phyloP scores from a whole-genome alignment of 108 stramenopile genomes.

The Cylindrotheca fusiformis region DNA sequence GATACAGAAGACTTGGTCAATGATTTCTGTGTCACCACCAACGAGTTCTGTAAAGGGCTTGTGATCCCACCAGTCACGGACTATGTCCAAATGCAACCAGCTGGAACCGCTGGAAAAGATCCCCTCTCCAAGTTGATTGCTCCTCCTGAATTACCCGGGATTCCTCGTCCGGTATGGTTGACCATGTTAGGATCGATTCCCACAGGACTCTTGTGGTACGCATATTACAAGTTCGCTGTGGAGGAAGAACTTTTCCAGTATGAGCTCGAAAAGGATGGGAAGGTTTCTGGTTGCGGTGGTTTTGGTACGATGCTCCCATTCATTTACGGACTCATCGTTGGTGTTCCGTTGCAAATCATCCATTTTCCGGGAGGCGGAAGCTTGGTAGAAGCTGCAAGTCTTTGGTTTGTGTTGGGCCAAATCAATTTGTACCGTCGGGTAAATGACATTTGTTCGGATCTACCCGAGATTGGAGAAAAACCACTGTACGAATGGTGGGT shows the following conservation, averaged over 20 bases:
- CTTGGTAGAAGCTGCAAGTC: constrained; percentile 32
- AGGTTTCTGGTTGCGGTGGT: constrained; percentile 62
- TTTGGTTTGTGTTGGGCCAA: constrained; percentile 60
- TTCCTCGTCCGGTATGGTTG: constrained; percentile 66
- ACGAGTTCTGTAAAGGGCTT: constrained; percentile 55
- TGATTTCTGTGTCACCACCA: constrained; percentile 58
- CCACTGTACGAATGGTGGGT: constrained; percentile 73
- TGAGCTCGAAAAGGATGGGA: constrained; percentile 40
- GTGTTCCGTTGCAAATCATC: constrained; percentile 45
- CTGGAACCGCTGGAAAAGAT: constrained; percentile 33
- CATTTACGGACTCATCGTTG: constrained; percentile 53
- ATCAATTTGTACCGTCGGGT: constrained; percentile 67
- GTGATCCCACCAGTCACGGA: constrained; percentile 49
- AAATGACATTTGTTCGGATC: constrained; percentile 63
- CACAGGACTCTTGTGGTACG: constrained; percentile 67
- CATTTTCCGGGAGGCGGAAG: constrained; percentile 42
- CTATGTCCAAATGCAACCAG: constrained; percentile 49
- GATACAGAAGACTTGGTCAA: constrained; percentile 28
- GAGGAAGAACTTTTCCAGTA: constrained; percentile 71
- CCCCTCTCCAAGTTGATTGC: constrained; percentile 43
- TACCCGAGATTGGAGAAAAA: constrained; percentile 16
- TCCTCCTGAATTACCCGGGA: constrained; percentile 60
- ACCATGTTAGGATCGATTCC: constrained; percentile 59
- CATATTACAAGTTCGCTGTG: constrained; percentile 64
- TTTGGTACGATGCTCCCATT: constrained; percentile 68